Percentiles rank a stretch among this genome's conserved stretches.
Evolutionary conservation across 2,329 filamentous ascomycete species (phyloP).

Genomic region (Trichophyton equinum): DNA sequence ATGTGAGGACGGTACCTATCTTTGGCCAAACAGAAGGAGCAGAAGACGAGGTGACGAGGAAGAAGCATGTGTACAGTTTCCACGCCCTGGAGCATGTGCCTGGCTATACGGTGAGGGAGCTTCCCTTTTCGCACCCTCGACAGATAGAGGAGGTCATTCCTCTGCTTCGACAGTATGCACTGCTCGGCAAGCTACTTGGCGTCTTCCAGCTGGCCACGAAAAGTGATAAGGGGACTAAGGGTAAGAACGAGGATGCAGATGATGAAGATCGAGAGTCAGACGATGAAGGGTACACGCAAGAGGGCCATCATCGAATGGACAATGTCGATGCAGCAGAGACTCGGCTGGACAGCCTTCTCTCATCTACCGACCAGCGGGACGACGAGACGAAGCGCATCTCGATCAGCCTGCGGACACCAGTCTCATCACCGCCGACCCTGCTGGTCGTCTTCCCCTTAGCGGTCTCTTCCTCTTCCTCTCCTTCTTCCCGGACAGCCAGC

Average conservation of each 20-base stretch:
- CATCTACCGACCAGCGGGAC: not conserved
- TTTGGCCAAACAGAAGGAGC: conserved; percentile 4
- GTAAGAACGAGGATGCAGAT: not conserved
- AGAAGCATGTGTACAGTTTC: conserved; percentile 33
- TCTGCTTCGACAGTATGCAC: conserved; percentile 34
- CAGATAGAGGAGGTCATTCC: conserved; percentile 34
- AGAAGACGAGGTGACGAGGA: conserved; percentile 20
- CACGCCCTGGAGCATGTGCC: conserved; percentile 31
- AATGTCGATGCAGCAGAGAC: conserved; percentile 31
- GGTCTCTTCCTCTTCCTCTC: not conserved
- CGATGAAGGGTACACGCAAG: not conserved
- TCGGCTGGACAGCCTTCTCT: conserved; percentile 46
- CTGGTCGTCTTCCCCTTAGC: conserved; percentile 8
- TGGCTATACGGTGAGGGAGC: conserved; percentile 29
- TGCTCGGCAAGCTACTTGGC: conserved; percentile 28
- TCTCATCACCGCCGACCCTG: conserved; percentile 10
- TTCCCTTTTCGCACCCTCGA: conserved; percentile 35
- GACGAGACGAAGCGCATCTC: not conserved
- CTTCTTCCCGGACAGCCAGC: not conserved
- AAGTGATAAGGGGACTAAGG: not conserved
- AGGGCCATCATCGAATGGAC: conserved; percentile 20
- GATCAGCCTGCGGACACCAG: conserved; percentile 8
- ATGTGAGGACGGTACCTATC: not conserved
- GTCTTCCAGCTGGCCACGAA: conserved; percentile 20
- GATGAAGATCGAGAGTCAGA: too few species aligned